These are phyloP conservation scores for Plicaturopsis crispa DNA, from an alignment of 768 basidiomycete genomes.

Conservation along the genomic window DNA sequence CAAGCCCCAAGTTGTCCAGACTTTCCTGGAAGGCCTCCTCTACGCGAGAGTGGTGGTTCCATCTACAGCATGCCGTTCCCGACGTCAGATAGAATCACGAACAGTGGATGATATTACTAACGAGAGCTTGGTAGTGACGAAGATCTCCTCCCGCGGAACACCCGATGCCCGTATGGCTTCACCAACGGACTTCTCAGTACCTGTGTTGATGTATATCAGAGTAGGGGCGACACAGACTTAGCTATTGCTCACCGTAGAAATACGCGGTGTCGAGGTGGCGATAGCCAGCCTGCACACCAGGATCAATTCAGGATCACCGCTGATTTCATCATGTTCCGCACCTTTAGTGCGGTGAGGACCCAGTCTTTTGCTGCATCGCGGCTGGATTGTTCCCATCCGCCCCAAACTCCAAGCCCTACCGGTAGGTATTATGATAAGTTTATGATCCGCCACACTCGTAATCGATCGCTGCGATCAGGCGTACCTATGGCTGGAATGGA, in stretches of 20 bases:
- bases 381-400: not conserved
- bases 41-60: slow-evolving; percentile 18
- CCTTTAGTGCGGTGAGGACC: slow-evolving; percentile 33
- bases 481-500: slow-evolving; percentile 34
- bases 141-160: slow-evolving; percentile 38
- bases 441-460: too few species aligned
- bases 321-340: slow-evolving; percentile 5
- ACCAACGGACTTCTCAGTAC: slow-evolving; percentile 35
- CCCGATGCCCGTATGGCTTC: slow-evolving; percentile 38
- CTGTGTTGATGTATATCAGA: slow-evolving; percentile 7
- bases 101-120: too few species aligned
- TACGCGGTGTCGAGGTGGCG: slow-evolving; percentile 35
- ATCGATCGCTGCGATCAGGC: too few species aligned
- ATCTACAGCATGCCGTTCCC: slow-evolving; percentile 4
- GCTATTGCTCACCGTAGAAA: slow-evolving; percentile 19
- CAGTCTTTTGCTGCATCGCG: slow-evolving; percentile 23
- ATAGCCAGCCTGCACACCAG: slow-evolving; percentile 25
- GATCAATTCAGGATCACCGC: not conserved
- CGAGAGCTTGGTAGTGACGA: slow-evolving; percentile 44
- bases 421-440: not conserved
- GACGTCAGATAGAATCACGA: too few species aligned
- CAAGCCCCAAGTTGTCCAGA: slow-evolving; percentile 21
- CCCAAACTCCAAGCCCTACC: not conserved
- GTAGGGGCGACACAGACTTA: not conserved
- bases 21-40: slow-evolving; percentile 21